Base-by-base conservation (phyloP, 805 yeast species). In the Saccharomyces jurei region DNA sequence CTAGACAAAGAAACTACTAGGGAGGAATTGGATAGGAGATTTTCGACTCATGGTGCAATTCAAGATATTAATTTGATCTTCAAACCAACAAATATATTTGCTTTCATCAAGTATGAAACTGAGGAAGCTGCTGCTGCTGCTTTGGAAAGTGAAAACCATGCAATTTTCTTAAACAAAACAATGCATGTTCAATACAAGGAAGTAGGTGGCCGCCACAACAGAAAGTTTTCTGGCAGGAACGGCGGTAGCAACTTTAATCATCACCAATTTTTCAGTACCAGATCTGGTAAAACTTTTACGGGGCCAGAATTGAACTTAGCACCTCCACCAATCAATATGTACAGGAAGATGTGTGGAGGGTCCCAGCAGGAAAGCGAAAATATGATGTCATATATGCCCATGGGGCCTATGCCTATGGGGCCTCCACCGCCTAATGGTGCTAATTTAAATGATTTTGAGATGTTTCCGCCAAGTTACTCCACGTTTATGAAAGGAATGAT, bases 131-230 rank as follows among this genome's bases (percentile, higher is more conserved):
- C 96, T 6, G 95, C 94, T 4, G 77, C 87, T 50, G 96, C 96
- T 1, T 88, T 89, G 52, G 95, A 89, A 68, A 77, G 83, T 57
- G 94, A 87, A 65, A 89, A 90, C 65, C 96, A 89, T 70, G 77
- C 95, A 2, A 79, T 84, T 67, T 82, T 89, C 64, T 72, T 81
- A 62, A 82, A 81, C 55, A 84, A 79, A 66, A 85, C 92, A 8
- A 86, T 89, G 76, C 94, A 87, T 68, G 96, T 89, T 49, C 95
- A 88, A 69, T 87, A 85, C 66, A 80, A 87, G 54, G 94, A 87
- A 66, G 69, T 82, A 62, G 67, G 68, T 46, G 62, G 64, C 11
- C 48, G 53, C 26, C 61, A 61, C 52, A 52, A 50, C 6, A 67
- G 64, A 71, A 63, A 57, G 41, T 47, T 57, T 26, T 52, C 52